Percentiles rank a stretch among this genome's conserved stretches.
phyloP scores from a whole-genome alignment of 2,329 filamentous ascomycete genomes.

The Botrytis aclada region DNA sequence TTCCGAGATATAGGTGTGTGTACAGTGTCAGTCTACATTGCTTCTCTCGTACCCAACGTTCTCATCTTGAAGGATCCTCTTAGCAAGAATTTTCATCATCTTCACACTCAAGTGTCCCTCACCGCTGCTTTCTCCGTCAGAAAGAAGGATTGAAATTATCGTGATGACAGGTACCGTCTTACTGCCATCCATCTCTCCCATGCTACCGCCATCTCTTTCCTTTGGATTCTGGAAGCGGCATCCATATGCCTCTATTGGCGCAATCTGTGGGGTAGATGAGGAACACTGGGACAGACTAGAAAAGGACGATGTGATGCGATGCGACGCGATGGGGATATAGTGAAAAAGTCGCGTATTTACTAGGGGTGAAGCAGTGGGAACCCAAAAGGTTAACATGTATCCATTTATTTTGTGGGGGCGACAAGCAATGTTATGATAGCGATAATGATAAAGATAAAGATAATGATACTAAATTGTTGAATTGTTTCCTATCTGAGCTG shows the following conservation, averaged over 20 bases:
- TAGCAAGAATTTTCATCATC: not conserved
- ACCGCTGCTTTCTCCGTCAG: not conserved
- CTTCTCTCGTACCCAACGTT: not conserved
- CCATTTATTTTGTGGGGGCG: not conserved
- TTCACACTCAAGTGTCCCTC: not conserved
- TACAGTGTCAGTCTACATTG: not conserved
- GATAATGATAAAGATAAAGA: not conserved
- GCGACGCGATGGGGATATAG: not conserved
- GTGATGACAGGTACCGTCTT: not conserved
- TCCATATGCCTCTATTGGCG: slow-evolving; percentile 3
- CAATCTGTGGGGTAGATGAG: not conserved
- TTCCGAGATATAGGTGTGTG: not conserved
- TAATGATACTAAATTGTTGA: not conserved
- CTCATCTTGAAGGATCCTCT: not conserved
- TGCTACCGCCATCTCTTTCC: not conserved
- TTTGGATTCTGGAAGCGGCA: not conserved
- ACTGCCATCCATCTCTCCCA: not conserved
- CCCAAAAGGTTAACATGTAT: not conserved
- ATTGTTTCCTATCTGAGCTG: not conserved
- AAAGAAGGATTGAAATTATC: not conserved
- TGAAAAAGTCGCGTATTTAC: not conserved
- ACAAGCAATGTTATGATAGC: not conserved
- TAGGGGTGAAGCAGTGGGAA: not conserved
- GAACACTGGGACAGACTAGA: not conserved
- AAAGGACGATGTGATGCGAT: not conserved